These are phyloP conservation scores for Rhazya stricta DNA, from an alignment of 257 asterid species.

Conservation along the genomic window DNA sequence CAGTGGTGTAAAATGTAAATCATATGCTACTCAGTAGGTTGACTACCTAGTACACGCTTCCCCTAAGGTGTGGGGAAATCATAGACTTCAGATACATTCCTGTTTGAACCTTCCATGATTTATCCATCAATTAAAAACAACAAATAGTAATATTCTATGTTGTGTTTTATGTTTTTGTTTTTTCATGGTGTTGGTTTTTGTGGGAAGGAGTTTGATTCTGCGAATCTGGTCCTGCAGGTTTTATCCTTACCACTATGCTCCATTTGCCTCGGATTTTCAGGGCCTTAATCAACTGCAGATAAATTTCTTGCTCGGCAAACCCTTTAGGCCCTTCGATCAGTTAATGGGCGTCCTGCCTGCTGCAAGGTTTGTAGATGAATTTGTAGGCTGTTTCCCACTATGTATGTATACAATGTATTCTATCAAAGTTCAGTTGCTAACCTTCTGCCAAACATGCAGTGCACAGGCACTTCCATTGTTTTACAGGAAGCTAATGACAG, in stretches of 20 bases:
- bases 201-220: not conserved
- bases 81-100: not conserved
- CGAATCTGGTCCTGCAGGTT: slow-evolving; percentile 29
- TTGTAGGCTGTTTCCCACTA: not conserved
- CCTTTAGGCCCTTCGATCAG: slow-evolving; percentile 67
- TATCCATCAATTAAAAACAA: not conserved
- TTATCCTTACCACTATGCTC: slow-evolving; percentile 70
- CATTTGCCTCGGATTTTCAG: slow-evolving; percentile 62
- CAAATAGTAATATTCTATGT: not conserved
- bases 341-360: slow-evolving; percentile 74
- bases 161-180: not conserved
- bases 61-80: too few relatives aligned
- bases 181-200: not conserved
- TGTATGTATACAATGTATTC: not conserved
- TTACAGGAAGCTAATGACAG: slow-evolving; percentile 54
- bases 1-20: not conserved
- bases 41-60: too few relatives aligned
- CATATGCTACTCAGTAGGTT: not conserved
- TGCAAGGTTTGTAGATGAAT: slow-evolving; percentile 44
- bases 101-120: not conserved
- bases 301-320: slow-evolving; percentile 30
- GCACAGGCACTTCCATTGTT: slow-evolving; percentile 55
- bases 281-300: slow-evolving; percentile 39
- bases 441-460: slow-evolving; percentile 29
- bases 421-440: not conserved